Conservation (phyloP, 2,329 filamentous ascomycete species). For the Teratosphaeria nubilosa region DNA sequence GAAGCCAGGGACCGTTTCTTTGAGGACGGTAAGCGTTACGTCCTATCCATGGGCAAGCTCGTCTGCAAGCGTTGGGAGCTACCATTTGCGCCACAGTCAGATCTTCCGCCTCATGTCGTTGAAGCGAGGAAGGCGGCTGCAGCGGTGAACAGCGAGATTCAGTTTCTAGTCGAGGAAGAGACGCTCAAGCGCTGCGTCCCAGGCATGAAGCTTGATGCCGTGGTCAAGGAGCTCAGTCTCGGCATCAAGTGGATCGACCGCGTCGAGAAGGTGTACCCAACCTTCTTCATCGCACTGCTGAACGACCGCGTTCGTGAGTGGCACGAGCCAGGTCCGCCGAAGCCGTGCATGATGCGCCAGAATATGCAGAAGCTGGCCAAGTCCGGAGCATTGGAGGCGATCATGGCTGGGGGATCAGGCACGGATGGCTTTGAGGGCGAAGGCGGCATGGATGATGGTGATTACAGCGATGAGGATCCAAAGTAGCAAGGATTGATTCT, state of each 20-base stretch:
- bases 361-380: slow-evolving; percentile 4
- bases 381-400: neutral
- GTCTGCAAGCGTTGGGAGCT: slow-evolving; percentile 41
- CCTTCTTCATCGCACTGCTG: slow-evolving; percentile 34
- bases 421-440: neutral
- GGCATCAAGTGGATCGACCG: slow-evolving; percentile 29
- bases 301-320: slow-evolving; percentile 32
- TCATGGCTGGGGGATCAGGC: neutral
- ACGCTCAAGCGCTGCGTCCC: slow-evolving; percentile 47
- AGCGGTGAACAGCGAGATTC: slow-evolving; percentile 28
- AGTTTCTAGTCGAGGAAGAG: slow-evolving; percentile 59
- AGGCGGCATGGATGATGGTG: neutral
- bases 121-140: neutral
- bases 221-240: slow-evolving; percentile 19
- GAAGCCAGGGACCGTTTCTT: slow-evolving; percentile 26
- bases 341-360: slow-evolving; percentile 16
- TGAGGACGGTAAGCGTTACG: slow-evolving; percentile 15
- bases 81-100: slow-evolving; percentile 23
- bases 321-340: slow-evolving; percentile 19
- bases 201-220: slow-evolving; percentile 43
- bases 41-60: slow-evolving; percentile 45
- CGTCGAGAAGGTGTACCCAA: slow-evolving; percentile 29
- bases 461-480: neutral
- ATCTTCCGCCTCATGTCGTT: slow-evolving; percentile 11
- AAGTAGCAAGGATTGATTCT: neutral